Percentiles rank a stretch among this genome's conserved stretches.
Evolutionary conservation across 2,329 filamentous ascomycete species (phyloP).

Genomic region (Pestalotiopsis sp.): DNA sequence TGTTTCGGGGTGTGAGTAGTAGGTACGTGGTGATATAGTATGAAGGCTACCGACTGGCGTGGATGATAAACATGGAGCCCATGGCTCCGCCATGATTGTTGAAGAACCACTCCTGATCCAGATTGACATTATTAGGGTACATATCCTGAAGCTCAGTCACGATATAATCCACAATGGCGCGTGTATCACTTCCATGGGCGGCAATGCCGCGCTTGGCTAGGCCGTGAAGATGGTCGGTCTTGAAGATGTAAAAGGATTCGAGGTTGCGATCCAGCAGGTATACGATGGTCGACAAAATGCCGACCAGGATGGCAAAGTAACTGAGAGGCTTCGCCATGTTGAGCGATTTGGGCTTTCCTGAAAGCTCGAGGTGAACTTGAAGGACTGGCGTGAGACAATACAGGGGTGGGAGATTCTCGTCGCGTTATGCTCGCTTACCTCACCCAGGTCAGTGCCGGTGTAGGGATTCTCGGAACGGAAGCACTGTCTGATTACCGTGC

Average conservation of each 20-base stretch:
- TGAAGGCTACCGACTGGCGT: slow-evolving; percentile 65
- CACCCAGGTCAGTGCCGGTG: too few species aligned
- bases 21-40: neutral
- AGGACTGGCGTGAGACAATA: too few species aligned
- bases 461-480: too few species aligned
- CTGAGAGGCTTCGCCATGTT: slow-evolving; percentile 1
- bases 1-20: slow-evolving; percentile 24
- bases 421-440: too few species aligned
- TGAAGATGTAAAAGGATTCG: slow-evolving; percentile 75
- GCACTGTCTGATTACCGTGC: too few species aligned
- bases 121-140: slow-evolving; percentile 60
- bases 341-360: neutral
- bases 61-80: slow-evolving; percentile 89
- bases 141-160: slow-evolving; percentile 65
- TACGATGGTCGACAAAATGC: slow-evolving; percentile 52
- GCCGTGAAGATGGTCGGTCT: slow-evolving; percentile 68
- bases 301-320: slow-evolving; percentile 14
- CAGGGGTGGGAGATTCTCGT: too few species aligned
- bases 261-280: slow-evolving; percentile 62
- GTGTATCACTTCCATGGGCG: slow-evolving; percentile 75
- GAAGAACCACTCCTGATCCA: slow-evolving; percentile 83
- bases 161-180: slow-evolving; percentile 69
- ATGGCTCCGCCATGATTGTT: slow-evolving; percentile 92
- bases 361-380: too few species aligned
- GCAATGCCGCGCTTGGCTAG: slow-evolving; percentile 67